phyloP scores from a whole-genome alignment of 225 moss, liverwort and hornwort species.

The Pleurozium schreberi region DNA sequence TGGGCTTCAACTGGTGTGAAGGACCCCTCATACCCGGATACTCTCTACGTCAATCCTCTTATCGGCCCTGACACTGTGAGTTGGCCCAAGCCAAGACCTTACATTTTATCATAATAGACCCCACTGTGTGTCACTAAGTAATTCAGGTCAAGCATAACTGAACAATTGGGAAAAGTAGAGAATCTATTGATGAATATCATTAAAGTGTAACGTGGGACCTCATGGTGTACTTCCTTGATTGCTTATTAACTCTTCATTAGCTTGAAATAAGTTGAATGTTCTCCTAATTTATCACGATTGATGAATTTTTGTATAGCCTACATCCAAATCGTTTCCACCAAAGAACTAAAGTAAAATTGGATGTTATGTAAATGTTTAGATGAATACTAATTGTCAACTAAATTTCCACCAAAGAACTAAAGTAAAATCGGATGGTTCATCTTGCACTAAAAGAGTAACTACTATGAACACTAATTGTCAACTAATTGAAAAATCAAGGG shows the following conservation, averaged over 20 bases:
- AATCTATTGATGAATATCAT: neutral
- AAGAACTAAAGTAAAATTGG: no score
- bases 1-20: constrained; percentile 95
- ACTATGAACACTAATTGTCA: no score
- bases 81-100: neutral
- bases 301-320: neutral
- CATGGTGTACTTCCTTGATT: neutral
- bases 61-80: constrained; percentile 83
- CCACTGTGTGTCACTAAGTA: neutral
- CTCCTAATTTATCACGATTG: neutral
- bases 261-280: neutral
- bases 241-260: neutral
- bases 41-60: constrained; percentile 64
- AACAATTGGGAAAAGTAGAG: neutral
- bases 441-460: no score
- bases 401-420: no score
- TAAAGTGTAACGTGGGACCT: neutral
- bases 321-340: neutral
- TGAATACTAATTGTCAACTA: no score
- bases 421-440: no score
- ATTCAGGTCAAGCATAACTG: neutral
- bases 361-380: no score
- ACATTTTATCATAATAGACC: neutral
- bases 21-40: constrained; percentile 84
- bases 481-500: no score